Base-by-base conservation (phyloP, 176 grass and related monocot genomes). In the Elymus sibiricus region DNA sequence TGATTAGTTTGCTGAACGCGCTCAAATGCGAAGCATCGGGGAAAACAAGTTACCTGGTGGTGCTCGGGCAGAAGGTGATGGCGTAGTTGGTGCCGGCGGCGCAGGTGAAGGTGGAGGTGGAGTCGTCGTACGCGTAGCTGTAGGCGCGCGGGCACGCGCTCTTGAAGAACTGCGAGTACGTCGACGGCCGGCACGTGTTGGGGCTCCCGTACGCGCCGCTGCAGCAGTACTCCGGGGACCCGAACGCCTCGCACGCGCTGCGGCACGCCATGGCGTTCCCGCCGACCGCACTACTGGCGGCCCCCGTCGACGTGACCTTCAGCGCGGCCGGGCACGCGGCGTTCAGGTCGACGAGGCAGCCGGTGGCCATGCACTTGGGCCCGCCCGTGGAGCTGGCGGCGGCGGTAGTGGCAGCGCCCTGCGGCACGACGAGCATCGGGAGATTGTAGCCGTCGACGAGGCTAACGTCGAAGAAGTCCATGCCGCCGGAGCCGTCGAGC, bases 391-490 rank as follows among this genome's bases (percentile, higher is more conserved):
- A 44, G 7, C 5, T 78, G 3, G 79, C 83, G 8, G 35, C 86
- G 0, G 40, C 81, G 12, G 42, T 73, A 3, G 63, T 65, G 6
- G 14, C 89, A 0, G 63, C 83, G 16, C 47, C 84, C 80, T 91
- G 93, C 22, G 96, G 93, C 5, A 91, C 86, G 22, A 98, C 85
- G 53, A 95, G 86, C 92, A 98, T 82, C 0, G 96, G 96, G 10
- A 97, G 28, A 28, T 97, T 97, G 81, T 97, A 97, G 0, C 97
- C 94, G 79, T 99, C 94, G 34, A 99, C 97, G 34, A 99, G 89
- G 80, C 97, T 99, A 46, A 99, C 97, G 79, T 99, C 97, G 89
- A 94, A 99, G 85, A 96, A 99, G 84, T 99, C 90, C 73, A 95
- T 76, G 9, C 91, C 91, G 24, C 96, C 93, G 37, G 88, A 72